phyloP scores from a whole-genome alignment of 139 green algal species.

The Chlorella sp. region DNA sequence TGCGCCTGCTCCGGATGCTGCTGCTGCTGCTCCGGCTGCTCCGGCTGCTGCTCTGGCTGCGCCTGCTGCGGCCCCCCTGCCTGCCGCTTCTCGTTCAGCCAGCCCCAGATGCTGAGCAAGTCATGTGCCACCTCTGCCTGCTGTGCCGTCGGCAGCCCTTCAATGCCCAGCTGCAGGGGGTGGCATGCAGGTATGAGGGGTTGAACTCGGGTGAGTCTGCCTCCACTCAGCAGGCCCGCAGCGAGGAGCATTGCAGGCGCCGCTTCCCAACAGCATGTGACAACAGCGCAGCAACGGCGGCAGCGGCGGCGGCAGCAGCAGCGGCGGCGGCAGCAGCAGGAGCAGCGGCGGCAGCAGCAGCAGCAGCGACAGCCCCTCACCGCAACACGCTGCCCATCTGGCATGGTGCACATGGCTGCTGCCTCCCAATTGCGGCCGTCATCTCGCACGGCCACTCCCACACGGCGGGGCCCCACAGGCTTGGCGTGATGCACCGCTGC shows the following conservation, averaged over 20 bases:
- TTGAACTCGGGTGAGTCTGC: too few relatives aligned
- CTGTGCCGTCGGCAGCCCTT: not conserved
- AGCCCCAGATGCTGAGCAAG: slow-evolving; percentile 22
- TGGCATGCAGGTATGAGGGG: not conserved
- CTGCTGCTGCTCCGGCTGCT: too few relatives aligned
- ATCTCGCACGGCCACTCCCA: not conserved
- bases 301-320: too few relatives aligned
- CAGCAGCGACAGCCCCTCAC: not conserved
- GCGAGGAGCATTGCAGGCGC: too few relatives aligned
- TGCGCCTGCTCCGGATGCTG: too few relatives aligned
- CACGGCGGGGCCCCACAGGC: not conserved
- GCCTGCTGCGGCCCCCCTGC: not conserved
- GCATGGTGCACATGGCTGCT: not conserved
- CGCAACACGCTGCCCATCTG: not conserved
- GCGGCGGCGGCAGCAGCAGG: too few relatives aligned
- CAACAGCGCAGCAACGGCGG: too few relatives aligned
- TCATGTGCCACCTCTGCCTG: slow-evolving; percentile 18
- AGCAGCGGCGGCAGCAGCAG: too few relatives aligned
- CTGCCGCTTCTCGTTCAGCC: not conserved
- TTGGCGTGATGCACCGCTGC: not conserved
- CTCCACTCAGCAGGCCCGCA: too few relatives aligned
- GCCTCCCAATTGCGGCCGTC: not conserved
- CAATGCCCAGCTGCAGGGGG: slow-evolving; percentile 1
- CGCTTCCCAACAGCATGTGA: too few relatives aligned
- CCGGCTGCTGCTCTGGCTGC: not conserved